Percentiles rank a stretch among this genome's conserved stretches.
Evolutionary conservation across 2,329 filamentous ascomycete genomes (phyloP).

Genomic region (Tolypocladium guangdongense): DNA sequence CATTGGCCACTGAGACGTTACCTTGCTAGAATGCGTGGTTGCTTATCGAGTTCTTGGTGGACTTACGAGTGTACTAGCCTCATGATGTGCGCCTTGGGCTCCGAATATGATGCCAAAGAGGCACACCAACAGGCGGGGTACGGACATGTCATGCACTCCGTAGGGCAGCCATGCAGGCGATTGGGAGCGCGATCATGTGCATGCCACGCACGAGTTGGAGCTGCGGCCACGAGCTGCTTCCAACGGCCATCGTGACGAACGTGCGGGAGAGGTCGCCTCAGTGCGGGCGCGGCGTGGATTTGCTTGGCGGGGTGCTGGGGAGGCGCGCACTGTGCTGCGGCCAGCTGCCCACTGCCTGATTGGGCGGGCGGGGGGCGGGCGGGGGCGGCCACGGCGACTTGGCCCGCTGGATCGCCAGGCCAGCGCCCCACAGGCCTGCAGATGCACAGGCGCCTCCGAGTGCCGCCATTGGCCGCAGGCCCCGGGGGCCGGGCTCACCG

Average conservation of each 20-base stretch:
- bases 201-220: neutral
- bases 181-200: neutral
- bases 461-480: constrained; percentile 22
- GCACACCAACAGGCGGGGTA: neutral
- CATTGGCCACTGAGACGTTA: neutral
- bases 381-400: constrained; percentile 4
- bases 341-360: constrained; percentile 1
- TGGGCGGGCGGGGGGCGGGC: constrained; percentile 2
- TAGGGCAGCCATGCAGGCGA: neutral
- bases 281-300: neutral
- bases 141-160: neutral
- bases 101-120: neutral
- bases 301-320: neutral
- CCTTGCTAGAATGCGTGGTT: neutral
- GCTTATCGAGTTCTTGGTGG: neutral
- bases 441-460: constrained; percentile 18
- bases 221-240: neutral
- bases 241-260: neutral
- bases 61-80: too few species aligned
- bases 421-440: constrained; percentile 14
- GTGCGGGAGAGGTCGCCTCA: neutral
- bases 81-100: too few species aligned
- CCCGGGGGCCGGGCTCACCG: constrained; percentile 24
- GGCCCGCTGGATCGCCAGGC: constrained; percentile 14
- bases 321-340: constrained; percentile 1